phyloP scores from a whole-genome alignment of 441 rosid species.

The Mallotus repandus region DNA sequence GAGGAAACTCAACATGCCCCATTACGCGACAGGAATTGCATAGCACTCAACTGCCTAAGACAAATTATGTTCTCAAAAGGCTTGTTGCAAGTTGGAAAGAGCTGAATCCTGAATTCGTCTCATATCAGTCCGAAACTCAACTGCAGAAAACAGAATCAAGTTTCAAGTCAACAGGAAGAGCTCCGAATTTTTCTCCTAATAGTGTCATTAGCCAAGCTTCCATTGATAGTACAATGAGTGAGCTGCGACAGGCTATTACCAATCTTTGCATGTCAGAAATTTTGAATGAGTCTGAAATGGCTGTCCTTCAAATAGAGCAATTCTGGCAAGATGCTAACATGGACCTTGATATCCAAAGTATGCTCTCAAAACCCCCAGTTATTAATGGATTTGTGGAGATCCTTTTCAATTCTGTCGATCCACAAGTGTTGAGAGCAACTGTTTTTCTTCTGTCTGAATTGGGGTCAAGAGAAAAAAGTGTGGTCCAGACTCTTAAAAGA shows the following conservation, averaged over 20 bases:
- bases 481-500: slow-evolving; percentile 57
- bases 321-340: slow-evolving; percentile 49
- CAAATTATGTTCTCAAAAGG: slow-evolving; percentile 72
- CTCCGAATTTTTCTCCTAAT: slow-evolving; percentile 44
- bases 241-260: slow-evolving; percentile 49
- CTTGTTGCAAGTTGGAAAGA: slow-evolving; percentile 69
- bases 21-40: slow-evolving; percentile 65
- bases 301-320: slow-evolving; percentile 55
- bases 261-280: slow-evolving; percentile 65
- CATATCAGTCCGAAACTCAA: slow-evolving; percentile 25
- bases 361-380: slow-evolving; percentile 61
- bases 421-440: slow-evolving; percentile 48
- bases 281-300: slow-evolving; percentile 60
- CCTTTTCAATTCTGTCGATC: slow-evolving; percentile 58
- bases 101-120: slow-evolving; percentile 35
- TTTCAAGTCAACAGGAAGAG: slow-evolving; percentile 28
- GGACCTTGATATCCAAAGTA: slow-evolving; percentile 43
- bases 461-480: slow-evolving; percentile 58
- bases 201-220: slow-evolving; percentile 53
- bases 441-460: slow-evolving; percentile 61
- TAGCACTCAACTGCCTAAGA: slow-evolving; percentile 55
- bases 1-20: slow-evolving; percentile 74
- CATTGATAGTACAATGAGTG: slow-evolving; percentile 44
- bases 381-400: slow-evolving; percentile 67
- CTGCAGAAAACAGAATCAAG: slow-evolving; percentile 26